A percentile compares a stretch with the other conserved stretches of the same genome.
Evolutionary conservation across 2,329 filamentous ascomycete species (phyloP).

Genomic region (Fusarium acutatum): DNA sequence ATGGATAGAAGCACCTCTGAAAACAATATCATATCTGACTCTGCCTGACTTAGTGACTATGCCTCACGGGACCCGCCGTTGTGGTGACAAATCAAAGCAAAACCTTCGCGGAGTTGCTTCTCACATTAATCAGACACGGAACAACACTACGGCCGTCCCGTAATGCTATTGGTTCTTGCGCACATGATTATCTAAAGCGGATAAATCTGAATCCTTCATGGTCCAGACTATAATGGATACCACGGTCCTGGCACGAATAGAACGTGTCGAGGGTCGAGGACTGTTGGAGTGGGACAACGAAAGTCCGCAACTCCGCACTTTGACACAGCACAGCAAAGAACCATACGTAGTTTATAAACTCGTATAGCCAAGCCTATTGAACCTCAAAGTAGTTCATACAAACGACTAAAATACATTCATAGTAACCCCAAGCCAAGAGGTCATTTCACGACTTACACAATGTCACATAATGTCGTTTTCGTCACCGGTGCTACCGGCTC

Average conservation of each 20-base stretch:
- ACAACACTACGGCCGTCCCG: neutral
- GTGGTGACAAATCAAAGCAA: neutral
- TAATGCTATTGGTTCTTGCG: neutral
- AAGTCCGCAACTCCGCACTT: neutral
- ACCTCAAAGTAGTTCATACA: no score
- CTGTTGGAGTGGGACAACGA: neutral
- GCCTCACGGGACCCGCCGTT: neutral
- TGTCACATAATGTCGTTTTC: neutral
- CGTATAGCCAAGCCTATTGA: fast-evolving
- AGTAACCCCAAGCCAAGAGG: fast-evolving
- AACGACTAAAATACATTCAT: no score
- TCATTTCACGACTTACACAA: neutral
- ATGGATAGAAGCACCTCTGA: neutral
- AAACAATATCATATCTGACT: no score
- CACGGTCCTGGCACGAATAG: neutral
- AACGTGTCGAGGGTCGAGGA: neutral
- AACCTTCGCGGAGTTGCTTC: neutral
- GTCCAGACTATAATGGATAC: neutral
- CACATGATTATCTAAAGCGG: neutral
- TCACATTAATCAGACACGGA: neutral
- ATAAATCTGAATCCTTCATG: neutral
- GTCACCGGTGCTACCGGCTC: slow-evolving; percentile 1
- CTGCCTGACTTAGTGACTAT: no score
- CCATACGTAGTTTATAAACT: neutral
- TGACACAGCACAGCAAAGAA: neutral